Evolutionary conservation across 2,329 filamentous ascomycete species (phyloP), one percentile per base, ranked within the genome.

Genomic region (Paradendryphiella salina): DNA sequence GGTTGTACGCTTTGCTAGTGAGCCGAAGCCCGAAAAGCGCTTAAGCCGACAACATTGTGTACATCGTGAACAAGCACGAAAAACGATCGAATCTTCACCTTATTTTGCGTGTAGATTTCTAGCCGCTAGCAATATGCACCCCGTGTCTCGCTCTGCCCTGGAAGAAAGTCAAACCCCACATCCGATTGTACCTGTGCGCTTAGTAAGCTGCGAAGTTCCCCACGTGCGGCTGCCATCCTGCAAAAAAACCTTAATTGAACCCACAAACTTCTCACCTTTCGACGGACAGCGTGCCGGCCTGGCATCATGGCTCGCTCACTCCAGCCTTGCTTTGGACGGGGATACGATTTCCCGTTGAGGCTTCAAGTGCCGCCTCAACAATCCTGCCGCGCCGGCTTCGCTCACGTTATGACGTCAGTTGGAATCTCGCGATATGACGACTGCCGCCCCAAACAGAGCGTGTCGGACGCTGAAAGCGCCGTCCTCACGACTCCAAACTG

Each of bases 191-290:
- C n/a, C 46, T 33, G 34, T 37, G 42, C 46, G 43, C 48, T 32
- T 43, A 47, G 43, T 32, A 21, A 36, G 23, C 23, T 39, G 29
- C 36, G 35, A 31, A 41, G 18, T 51, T 40, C 48, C 43, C 43
- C 43, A 51, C 43, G 26, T 21, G 42, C 43, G 47, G 41, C 41
- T 46, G 42, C 41, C 37, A 26, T 41, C 36, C 36, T 51, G 17
- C 42, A 35, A 35, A 21, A 38, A 41, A 52, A 52, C 50, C 50
- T 52, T 52, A 49, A 43, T 52, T 23, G 34, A 43, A 52, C 50
- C 38, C 38, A 52, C 38, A 48, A 41, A 52, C 49, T 38, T 42
- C 38, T 28, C 26, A 37, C 26, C 13, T 33, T 42, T 26, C 23
- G 23, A 26, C 23, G 8, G 23, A 26, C 23, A 28, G 11, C 11